These are phyloP conservation scores for Cercospora sp. DNA, from an alignment of 2,329 filamentous ascomycete species.

Conservation along the genomic window DNA sequence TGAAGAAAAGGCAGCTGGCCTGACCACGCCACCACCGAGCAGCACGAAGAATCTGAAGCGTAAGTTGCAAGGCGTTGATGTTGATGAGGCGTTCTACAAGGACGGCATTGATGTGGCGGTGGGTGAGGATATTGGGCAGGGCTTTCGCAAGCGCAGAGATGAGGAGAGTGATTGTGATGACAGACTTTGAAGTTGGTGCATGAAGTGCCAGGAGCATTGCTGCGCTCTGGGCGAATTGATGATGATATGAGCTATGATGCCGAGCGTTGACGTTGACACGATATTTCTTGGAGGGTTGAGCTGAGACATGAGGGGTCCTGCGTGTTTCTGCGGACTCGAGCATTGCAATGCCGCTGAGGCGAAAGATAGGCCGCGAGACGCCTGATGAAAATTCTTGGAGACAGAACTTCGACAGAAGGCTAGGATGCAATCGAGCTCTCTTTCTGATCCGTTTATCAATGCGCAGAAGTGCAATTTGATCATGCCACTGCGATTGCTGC, in stretches of 20 bases:
- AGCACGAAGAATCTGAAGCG: conserved; percentile 12
- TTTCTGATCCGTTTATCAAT: not conserved
- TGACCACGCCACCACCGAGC: not conserved
- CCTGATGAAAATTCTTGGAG: not conserved
- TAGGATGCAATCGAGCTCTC: not conserved
- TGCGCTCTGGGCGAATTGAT: not conserved
- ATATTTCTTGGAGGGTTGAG: not conserved
- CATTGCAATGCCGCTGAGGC: not conserved
- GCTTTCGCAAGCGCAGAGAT: conserved; percentile 11
- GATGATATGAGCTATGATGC: not conserved
- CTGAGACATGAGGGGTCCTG: not conserved
- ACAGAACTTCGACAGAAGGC: not conserved
- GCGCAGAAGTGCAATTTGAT: not conserved
- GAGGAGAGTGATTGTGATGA: conserved; percentile 5
- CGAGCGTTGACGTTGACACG: not conserved
- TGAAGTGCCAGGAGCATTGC: not conserved
- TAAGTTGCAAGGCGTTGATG: conserved; percentile 7
- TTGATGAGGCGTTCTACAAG: conserved; percentile 15
- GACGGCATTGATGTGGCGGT: conserved; percentile 28
- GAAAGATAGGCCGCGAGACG: not conserved
- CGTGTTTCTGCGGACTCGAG: not conserved
- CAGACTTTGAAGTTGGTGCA: not conserved
- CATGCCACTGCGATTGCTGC: not conserved
- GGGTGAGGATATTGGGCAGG: conserved; percentile 33
- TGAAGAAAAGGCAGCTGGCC: not conserved